phyloP scores from a whole-genome alignment of 768 basidiomycete species.

The Mrakia blollopis region DNA sequence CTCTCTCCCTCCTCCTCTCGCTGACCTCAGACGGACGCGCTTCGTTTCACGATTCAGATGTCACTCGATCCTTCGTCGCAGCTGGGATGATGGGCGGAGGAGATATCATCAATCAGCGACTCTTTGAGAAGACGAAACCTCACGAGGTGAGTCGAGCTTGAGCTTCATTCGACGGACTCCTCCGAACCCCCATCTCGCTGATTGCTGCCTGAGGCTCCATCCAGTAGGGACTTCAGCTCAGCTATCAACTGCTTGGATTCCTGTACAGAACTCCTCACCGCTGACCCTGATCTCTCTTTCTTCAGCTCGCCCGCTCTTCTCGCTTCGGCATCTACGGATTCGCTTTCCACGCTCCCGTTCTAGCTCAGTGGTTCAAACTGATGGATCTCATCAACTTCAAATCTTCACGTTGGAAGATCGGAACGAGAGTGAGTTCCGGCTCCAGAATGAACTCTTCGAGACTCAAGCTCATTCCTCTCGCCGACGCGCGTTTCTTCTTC shows the following conservation, averaged over 20 bases:
- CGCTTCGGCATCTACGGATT: constrained; percentile 28
- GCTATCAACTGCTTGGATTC: too few relatives aligned
- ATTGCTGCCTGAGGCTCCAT: too few relatives aligned
- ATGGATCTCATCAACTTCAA: constrained; percentile 21
- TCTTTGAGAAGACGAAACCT: constrained; percentile 16
- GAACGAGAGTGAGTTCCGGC: constrained; percentile 16
- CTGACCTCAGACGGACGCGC: not conserved
- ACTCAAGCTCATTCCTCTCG: too few relatives aligned
- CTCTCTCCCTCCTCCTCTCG: not conserved
- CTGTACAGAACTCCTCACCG: too few relatives aligned
- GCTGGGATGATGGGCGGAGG: constrained; percentile 28
- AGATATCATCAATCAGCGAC: constrained; percentile 20
- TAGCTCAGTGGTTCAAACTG: constrained; percentile 28
- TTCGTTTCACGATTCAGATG: not conserved
- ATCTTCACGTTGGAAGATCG: not conserved
- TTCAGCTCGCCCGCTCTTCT: constrained; percentile 20
- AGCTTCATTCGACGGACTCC: not conserved
- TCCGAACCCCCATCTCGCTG: too few relatives aligned
- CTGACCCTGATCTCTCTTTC: not conserved
- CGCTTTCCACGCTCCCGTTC: constrained; percentile 22
- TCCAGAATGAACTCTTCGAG: too few relatives aligned
- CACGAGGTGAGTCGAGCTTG: constrained; percentile 25
- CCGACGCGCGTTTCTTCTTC: too few relatives aligned
- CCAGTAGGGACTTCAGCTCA: too few relatives aligned
- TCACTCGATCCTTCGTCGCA: constrained; percentile 21